Conservation (phyloP, 2,329 filamentous ascomycete species). For the Aureobasidium sp. region DNA sequence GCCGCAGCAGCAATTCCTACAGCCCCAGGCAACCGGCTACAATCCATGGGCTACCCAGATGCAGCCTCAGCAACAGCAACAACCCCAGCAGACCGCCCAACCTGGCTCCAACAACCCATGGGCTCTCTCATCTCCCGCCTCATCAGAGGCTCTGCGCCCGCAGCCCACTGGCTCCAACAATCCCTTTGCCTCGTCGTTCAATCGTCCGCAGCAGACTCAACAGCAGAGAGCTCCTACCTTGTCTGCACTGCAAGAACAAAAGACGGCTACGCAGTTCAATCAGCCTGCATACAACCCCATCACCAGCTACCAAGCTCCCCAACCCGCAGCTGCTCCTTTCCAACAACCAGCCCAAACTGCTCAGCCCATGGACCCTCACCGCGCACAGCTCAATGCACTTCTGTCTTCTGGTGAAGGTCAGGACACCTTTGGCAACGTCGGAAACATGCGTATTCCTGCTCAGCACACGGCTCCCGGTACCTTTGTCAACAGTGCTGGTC, state of each 20-base stretch:
- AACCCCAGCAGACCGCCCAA: slow-evolving; percentile 55
- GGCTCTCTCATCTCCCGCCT: slow-evolving; percentile 49
- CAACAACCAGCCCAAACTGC: slow-evolving; percentile 21
- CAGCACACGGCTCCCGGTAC: slow-evolving; percentile 95
- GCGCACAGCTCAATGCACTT: slow-evolving; percentile 73
- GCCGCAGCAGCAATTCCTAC: slow-evolving; percentile 43
- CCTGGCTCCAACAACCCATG: slow-evolving; percentile 93
- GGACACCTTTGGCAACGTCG: slow-evolving; percentile 97
- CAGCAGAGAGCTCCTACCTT: slow-evolving; percentile 60
- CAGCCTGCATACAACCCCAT: slow-evolving; percentile 40
- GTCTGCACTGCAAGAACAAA: slow-evolving; percentile 71
- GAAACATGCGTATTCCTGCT: slow-evolving; percentile 85
- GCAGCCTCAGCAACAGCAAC: slow-evolving; percentile 38
- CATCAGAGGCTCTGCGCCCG: slow-evolving; percentile 60
- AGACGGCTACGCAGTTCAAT: slow-evolving; percentile 57
- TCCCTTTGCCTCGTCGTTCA: slow-evolving; percentile 74
- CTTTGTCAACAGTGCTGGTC: slow-evolving; percentile 91
- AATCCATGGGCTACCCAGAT: slow-evolving; percentile 33
- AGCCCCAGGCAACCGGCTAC: slow-evolving; percentile 53
- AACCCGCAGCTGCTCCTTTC: slow-evolving; percentile 34
- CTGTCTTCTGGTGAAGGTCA: slow-evolving; percentile 82
- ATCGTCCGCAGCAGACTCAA: slow-evolving; percentile 44
- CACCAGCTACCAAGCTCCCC: slow-evolving; percentile 40
- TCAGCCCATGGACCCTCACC: slow-evolving; percentile 44
- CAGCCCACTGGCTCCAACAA: slow-evolving; percentile 96